These are phyloP conservation scores for Salisapilia sapeloensis DNA, from an alignment of 352 stramenopile species.

Conservation along the genomic window DNA sequence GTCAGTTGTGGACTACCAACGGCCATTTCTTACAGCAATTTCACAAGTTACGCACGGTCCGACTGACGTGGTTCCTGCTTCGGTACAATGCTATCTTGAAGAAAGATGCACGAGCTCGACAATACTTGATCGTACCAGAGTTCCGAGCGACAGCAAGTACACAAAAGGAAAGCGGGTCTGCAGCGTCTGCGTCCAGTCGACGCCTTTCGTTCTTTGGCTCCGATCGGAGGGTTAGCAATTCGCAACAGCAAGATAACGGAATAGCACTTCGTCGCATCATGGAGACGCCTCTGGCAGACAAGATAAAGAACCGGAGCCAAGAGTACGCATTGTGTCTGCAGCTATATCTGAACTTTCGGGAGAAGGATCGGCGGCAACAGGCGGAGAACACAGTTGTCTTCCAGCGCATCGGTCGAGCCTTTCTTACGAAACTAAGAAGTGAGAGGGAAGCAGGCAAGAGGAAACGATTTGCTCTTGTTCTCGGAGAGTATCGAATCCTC, in stretches of 20 bases:
- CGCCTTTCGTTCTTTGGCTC: too few relatives aligned
- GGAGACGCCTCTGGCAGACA: conserved; percentile 29
- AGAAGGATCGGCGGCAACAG: conserved; percentile 29
- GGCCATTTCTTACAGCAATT: conserved; percentile 36
- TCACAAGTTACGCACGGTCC: conserved; percentile 43
- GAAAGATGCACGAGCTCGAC: conserved; percentile 14
- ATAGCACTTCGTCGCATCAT: conserved; percentile 30
- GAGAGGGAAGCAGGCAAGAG: conserved; percentile 14
- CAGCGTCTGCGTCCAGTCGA: too few relatives aligned
- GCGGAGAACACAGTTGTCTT: conserved; percentile 36
- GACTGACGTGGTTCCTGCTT: conserved; percentile 27
- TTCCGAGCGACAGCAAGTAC: conserved; percentile 1
- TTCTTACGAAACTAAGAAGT: conserved; percentile 11
- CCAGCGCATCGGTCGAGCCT: conserved; percentile 14
- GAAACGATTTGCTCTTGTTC: conserved; percentile 26
- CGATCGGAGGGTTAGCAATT: too few relatives aligned
- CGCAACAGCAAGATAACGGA: conserved; percentile 1
- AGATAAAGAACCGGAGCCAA: conserved; percentile 38
- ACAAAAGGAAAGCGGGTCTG: too few relatives aligned
- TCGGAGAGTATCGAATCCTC: conserved; percentile 24
- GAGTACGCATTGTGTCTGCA: conserved; percentile 34
- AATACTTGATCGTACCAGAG: background rate
- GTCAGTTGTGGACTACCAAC: conserved; percentile 12
- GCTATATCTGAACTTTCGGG: conserved; percentile 34
- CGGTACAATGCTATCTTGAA: conserved; percentile 47